Evolutionary conservation across 352 stramenopile genomes (phyloP), one percentile per base, ranked within the genome.

Genomic region (Pythium utonaiense): DNA sequence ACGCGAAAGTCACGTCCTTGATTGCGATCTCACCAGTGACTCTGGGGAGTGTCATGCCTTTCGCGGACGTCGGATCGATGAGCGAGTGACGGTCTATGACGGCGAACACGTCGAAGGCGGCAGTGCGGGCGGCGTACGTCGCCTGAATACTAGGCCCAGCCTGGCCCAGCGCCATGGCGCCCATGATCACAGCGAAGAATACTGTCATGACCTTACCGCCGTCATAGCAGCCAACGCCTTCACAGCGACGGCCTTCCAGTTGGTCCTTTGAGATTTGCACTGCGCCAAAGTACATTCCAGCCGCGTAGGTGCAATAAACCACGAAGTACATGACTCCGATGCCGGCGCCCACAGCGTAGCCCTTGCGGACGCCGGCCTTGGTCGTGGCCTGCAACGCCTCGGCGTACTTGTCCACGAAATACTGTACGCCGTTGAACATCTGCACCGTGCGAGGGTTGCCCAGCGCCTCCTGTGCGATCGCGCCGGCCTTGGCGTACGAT

Each of bases 1-100:
- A 81, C 6, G 53, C 41, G 33, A 81, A 81, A 5, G 55, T 64
- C 10, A 98, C 86, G 40, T 93, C 74, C 30, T 87, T 72, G 59
- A 98, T 60, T 14, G 57, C 25, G 47, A 77, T 74, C 10, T 64
- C 57, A 19, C 85, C 73, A 53, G 53, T 62, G 6, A 93, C 73
- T 31, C 65, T 24, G 14, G 56, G 27, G 1, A 74, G 54, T 12
- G 25, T 72, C 38, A 71, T 77, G 54, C 70, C 69, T 21, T 42
- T 40, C 19, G 36, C 34, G 45, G 30, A 53, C 27, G 44, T 58
- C 24, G 69, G 66, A 22, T 74, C 60, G 42, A 83, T 83, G 38
- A 64, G 69, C 19, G 75, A 77, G 24, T 34, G 25, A 19, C 59
- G 66, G 27, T 80, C 47, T 36, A 84, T 72, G 1, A 83, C 55